These are phyloP conservation scores for Globisporangium polare DNA, from an alignment of 352 stramenopile species.

Conservation along the genomic window DNA sequence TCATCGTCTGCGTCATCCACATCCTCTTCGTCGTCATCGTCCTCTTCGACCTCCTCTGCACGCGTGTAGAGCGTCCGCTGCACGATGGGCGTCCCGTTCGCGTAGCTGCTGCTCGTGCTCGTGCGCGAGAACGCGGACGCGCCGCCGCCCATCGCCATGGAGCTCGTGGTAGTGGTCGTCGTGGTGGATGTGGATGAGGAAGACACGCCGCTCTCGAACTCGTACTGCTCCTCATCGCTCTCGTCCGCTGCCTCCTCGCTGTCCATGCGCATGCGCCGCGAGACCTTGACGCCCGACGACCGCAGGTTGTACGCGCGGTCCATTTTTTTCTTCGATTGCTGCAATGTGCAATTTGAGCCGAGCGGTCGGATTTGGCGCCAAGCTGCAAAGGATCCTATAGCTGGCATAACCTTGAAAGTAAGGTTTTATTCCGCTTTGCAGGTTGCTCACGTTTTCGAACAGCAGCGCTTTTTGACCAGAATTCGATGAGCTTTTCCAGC, in stretches of 20 bases:
- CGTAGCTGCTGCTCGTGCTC: slow-evolving; percentile 14
- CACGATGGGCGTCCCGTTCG: slow-evolving; percentile 44
- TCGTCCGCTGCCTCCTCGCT: neutral
- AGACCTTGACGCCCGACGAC: slow-evolving; percentile 18
- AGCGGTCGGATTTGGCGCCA: too few species aligned
- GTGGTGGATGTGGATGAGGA: neutral
- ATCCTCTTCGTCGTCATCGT: slow-evolving; percentile 26
- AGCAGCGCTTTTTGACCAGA: too few species aligned
- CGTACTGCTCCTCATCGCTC: slow-evolving; percentile 14
- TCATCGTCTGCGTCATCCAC: slow-evolving; percentile 31
- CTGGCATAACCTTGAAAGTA: too few species aligned
- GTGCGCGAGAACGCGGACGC: neutral
- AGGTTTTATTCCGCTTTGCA: too few species aligned
- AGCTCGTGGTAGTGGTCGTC: neutral
- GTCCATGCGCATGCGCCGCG: slow-evolving; percentile 7
- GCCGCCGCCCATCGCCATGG: neutral
- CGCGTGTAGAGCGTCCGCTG: slow-evolving; percentile 57
- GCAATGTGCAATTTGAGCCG: too few species aligned
- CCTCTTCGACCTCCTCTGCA: slow-evolving; percentile 32
- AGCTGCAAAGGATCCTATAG: too few species aligned
- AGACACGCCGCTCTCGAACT: slow-evolving; percentile 5
- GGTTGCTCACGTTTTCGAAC: too few species aligned
- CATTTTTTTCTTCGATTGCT: neutral
- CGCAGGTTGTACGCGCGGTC: slow-evolving; percentile 32
- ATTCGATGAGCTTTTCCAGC: too few species aligned